A percentile compares a stretch with the other conserved stretches of the same genome.
phyloP scores from a whole-genome alignment of 1,284 basidiomycete genomes.

The Phlebopus sp. region DNA sequence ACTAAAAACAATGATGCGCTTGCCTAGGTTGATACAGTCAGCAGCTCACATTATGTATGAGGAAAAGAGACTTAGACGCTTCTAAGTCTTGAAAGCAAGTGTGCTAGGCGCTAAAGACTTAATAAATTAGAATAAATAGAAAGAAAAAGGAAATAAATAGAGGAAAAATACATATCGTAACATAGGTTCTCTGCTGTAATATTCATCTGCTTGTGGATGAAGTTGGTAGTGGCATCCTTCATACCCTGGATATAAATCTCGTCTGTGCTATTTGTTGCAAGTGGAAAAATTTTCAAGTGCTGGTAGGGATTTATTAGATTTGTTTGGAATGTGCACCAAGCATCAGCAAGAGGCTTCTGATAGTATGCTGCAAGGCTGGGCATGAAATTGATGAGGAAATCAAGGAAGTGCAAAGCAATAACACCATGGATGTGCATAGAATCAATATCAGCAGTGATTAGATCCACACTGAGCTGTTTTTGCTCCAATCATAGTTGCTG shows the following conservation, averaged over 20 bases:
- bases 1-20: too few relatives aligned
- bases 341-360: neutral
- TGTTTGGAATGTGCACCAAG: too few relatives aligned
- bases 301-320: neutral
- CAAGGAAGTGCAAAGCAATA: neutral
- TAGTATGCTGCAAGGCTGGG: neutral
- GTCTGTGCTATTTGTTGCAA: slow-evolving; percentile 5
- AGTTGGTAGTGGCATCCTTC: slow-evolving; percentile 1
- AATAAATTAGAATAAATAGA: too few relatives aligned
- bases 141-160: too few relatives aligned
- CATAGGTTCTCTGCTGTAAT: too few relatives aligned
- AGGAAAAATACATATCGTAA: too few relatives aligned
- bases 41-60: too few relatives aligned
- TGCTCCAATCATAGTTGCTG: neutral
- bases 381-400: neutral
- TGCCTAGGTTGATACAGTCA: too few relatives aligned
- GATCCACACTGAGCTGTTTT: neutral
- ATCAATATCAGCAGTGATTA: neutral
- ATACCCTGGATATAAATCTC: slow-evolving; percentile 1
- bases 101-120: too few relatives aligned
- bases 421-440: neutral
- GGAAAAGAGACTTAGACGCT: too few relatives aligned
- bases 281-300: neutral
- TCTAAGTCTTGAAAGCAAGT: too few relatives aligned
- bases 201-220: neutral